Evolutionary conservation across 2,329 filamentous ascomycete genomes (phyloP).

Genomic region (Cadophora sp.): DNA sequence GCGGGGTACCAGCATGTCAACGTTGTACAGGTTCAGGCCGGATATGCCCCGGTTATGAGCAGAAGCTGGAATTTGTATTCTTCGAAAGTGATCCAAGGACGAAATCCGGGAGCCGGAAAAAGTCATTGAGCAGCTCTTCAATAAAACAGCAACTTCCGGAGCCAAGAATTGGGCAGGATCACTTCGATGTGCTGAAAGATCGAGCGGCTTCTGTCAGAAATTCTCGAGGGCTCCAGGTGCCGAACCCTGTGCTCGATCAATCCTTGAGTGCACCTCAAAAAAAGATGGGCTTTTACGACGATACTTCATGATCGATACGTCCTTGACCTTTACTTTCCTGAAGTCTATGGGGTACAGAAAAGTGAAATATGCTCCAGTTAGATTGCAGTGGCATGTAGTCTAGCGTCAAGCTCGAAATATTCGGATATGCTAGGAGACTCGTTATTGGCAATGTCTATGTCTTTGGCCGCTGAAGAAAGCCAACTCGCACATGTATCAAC

Average conservation of each 20-base stretch:
- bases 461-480: conserved; percentile 13
- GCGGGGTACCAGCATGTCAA: conserved; percentile 20
- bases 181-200: neutral
- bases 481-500: neutral
- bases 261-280: conserved; percentile 21
- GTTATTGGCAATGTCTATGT: conserved; percentile 25
- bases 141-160: neutral
- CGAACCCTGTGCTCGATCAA: conserved; percentile 15
- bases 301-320: conserved; percentile 25
- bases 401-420: conserved; percentile 12
- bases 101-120: conserved; percentile 2
- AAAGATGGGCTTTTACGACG: conserved; percentile 17
- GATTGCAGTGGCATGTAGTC: conserved; percentile 16
- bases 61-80: conserved; percentile 18
- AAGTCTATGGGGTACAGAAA: neutral
- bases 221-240: neutral
- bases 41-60: conserved; percentile 23
- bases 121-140: neutral
- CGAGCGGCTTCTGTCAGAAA: neutral
- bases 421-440: conserved; percentile 21
- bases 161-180: neutral
- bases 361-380: conserved; percentile 11
- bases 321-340: conserved; percentile 8
- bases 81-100: neutral
- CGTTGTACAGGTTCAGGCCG: conserved; percentile 21